phyloP scores from a whole-genome alignment of 176 grass and related monocot genomes.

The Musa beccarii region DNA sequence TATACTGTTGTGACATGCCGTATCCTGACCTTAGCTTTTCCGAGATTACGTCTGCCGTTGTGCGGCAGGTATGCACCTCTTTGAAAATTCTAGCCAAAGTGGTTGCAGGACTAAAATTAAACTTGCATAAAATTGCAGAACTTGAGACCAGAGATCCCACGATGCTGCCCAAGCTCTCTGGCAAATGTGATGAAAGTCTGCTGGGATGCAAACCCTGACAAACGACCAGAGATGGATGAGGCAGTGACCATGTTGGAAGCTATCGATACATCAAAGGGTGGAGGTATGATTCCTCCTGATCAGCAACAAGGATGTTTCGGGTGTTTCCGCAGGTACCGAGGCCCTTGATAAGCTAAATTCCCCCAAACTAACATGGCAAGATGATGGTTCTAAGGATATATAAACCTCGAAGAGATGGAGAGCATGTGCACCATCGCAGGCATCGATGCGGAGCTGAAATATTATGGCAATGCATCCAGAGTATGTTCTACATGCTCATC shows the following conservation, averaged over 20 bases:
- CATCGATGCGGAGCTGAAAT: not conserved
- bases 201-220: slow-evolving; percentile 13
- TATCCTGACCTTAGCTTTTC: slow-evolving; percentile 1
- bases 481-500: not conserved
- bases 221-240: slow-evolving; percentile 10
- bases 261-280: slow-evolving; percentile 4
- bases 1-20: slow-evolving; percentile 6
- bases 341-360: not conserved
- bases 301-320: slow-evolving; percentile 1
- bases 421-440: not conserved
- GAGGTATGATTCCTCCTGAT: slow-evolving; percentile 15
- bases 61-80: slow-evolving; percentile 6
- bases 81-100: not conserved
- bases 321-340: not conserved
- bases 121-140: slow-evolving; percentile 1
- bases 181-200: slow-evolving; percentile 10
- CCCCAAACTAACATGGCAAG: too few relatives aligned
- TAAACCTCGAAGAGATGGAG: not conserved
- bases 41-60: slow-evolving; percentile 2
- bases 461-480: not conserved
- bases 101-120: not conserved
- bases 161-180: slow-evolving; percentile 11
- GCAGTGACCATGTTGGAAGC: slow-evolving; percentile 3
- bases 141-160: slow-evolving; percentile 4
- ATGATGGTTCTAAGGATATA: not conserved